Conservation (phyloP, 2,329 filamentous ascomycete genomes). For the Fusarium subtropicale region DNA sequence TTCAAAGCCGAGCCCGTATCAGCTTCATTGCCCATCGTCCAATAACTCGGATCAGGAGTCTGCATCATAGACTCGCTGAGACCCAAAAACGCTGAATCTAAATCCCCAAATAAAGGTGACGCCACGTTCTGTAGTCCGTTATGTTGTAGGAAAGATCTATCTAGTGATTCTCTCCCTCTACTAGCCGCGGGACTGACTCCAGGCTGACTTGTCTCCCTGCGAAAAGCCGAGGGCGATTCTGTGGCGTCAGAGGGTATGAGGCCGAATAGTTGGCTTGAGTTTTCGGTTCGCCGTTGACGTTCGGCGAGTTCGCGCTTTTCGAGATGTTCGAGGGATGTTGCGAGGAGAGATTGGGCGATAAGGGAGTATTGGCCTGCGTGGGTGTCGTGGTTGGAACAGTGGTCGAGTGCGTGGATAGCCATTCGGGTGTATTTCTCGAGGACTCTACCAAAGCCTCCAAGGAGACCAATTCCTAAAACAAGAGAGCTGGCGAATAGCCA, state of each 20-base stretch:
- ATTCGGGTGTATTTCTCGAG: slow-evolving; percentile 63
- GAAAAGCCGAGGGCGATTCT: slow-evolving; percentile 20
- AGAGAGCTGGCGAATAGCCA: slow-evolving; percentile 67
- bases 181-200: slow-evolving; percentile 31
- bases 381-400: slow-evolving; percentile 61
- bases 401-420: slow-evolving; percentile 61
- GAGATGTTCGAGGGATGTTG: slow-evolving; percentile 59
- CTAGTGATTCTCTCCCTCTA: slow-evolving; percentile 43
- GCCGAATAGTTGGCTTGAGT: slow-evolving; percentile 64
- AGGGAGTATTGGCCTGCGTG: slow-evolving; percentile 66
- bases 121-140: slow-evolving; percentile 45
- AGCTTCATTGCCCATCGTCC: slow-evolving; percentile 54
- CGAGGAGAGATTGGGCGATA: slow-evolving; percentile 63
- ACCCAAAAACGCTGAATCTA: slow-evolving; percentile 55
- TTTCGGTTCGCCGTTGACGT: slow-evolving; percentile 60
- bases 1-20: slow-evolving; percentile 61
- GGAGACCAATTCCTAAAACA: slow-evolving; percentile 62
- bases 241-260: slow-evolving; percentile 53
- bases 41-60: slow-evolving; percentile 57
- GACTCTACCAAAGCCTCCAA: slow-evolving; percentile 64
- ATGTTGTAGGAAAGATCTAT: slow-evolving; percentile 46
- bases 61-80: slow-evolving; percentile 54
- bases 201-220: slow-evolving; percentile 24
- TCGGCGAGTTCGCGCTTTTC: slow-evolving; percentile 62
- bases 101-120: slow-evolving; percentile 52